Percentiles rank a stretch among this genome's conserved stretches.
These are phyloP conservation scores for Alisma plantagoaquatica DNA, from an alignment of 106 monocot species.

Conservation along the genomic window DNA sequence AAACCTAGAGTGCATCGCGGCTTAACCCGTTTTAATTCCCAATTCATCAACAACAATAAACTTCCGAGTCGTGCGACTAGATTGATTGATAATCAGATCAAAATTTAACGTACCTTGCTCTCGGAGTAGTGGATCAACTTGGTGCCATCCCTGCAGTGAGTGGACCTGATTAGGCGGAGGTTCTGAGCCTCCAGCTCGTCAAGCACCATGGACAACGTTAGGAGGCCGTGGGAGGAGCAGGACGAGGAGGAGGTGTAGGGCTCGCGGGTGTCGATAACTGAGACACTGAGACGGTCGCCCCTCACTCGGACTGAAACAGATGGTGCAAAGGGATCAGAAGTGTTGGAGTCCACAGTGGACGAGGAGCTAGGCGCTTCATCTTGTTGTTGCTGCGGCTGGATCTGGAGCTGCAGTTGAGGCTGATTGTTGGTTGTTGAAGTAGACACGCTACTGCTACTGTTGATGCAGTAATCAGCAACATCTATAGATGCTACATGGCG, in stretches of 20 bases:
- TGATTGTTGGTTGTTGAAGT: too few relatives aligned
- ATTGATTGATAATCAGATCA: background rate
- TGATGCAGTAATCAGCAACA: background rate
- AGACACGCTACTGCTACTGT: background rate
- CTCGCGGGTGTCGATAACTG: background rate
- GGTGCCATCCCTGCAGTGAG: conserved; percentile 1
- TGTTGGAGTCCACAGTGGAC: background rate
- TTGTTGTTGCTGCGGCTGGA: too few relatives aligned
- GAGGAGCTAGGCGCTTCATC: background rate
- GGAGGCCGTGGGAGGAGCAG: too few relatives aligned
- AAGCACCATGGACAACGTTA: background rate
- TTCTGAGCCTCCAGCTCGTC: background rate
- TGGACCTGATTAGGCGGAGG: background rate
- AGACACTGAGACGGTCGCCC: background rate
- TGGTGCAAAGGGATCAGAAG: background rate
- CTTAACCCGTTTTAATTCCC: too few relatives aligned
- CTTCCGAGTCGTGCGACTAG: background rate
- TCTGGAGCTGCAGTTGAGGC: too few relatives aligned
- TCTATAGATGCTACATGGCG: background rate
- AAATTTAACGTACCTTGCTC: background rate
- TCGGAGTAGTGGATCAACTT: conserved; percentile 1
- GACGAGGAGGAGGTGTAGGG: background rate
- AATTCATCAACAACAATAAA: background rate
- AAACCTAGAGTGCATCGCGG: too few relatives aligned
- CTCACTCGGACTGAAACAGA: background rate